Conservation (phyloP, 163 green algal species). For the Chlamydomonas reinhardtii region DNA sequence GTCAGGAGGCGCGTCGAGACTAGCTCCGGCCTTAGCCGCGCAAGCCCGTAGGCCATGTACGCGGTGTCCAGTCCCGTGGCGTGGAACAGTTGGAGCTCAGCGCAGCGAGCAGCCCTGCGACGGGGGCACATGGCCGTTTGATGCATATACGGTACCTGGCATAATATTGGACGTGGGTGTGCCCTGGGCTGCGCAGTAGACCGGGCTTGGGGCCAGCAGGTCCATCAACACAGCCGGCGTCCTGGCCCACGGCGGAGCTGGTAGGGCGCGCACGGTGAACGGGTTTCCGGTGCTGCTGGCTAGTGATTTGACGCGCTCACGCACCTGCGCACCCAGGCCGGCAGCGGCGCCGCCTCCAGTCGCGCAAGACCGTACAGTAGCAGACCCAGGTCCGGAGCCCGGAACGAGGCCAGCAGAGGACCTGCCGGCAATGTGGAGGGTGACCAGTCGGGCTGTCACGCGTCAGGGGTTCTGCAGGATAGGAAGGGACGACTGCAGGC, state of each 20-base stretch:
- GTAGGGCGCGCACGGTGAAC: too few relatives aligned
- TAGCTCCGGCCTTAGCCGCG: conserved; percentile 1
- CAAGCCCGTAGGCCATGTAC: not conserved
- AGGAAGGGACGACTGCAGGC: too few relatives aligned
- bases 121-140: too few relatives aligned
- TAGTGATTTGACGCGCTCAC: not conserved
- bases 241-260: too few relatives aligned
- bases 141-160: conserved; percentile 1
- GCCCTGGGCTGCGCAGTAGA: too few relatives aligned
- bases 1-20: not conserved
- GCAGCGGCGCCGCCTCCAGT: conserved; percentile 7
- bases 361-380: conserved; percentile 16
- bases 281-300: too few relatives aligned
- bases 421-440: not conserved
- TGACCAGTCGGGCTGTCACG: too few relatives aligned
- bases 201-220: too few relatives aligned
- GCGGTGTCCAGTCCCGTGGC: not conserved
- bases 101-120: conserved; percentile 15
- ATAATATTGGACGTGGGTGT: too few relatives aligned
- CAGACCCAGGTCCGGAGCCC: not conserved
- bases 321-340: conserved; percentile 10
- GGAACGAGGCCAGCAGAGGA: not conserved
- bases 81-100: not conserved
- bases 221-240: too few relatives aligned
- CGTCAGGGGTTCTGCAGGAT: too few relatives aligned